Evolutionary conservation across 2,329 filamentous ascomycete genomes (phyloP).

Genomic region (Pseudopithomyces maydicus): DNA sequence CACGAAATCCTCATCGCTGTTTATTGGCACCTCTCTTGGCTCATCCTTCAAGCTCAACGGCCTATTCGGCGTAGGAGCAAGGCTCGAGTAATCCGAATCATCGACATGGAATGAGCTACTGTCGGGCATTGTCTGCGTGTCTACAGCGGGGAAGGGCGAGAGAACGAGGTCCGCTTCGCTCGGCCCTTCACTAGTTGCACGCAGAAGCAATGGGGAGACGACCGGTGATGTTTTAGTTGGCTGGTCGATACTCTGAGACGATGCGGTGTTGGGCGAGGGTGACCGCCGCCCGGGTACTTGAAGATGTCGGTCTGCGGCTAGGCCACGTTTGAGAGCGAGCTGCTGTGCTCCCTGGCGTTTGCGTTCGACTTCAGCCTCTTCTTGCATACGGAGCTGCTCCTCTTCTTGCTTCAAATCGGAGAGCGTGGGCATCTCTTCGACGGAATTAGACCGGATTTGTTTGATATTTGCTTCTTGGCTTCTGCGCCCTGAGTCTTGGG

Average conservation of each 20-base stretch:
- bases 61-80: slow-evolving; percentile 31
- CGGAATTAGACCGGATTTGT: slow-evolving; percentile 27
- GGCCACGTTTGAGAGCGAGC: slow-evolving; percentile 60
- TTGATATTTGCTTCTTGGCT: slow-evolving; percentile 26
- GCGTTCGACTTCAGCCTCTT: slow-evolving; percentile 60
- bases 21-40: slow-evolving; percentile 11
- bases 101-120: slow-evolving; percentile 37
- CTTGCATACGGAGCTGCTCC: slow-evolving; percentile 56
- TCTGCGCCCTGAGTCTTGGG: slow-evolving; percentile 30
- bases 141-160: slow-evolving; percentile 31
- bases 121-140: slow-evolving; percentile 37
- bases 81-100: slow-evolving; percentile 32
- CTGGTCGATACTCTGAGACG: slow-evolving; percentile 14
- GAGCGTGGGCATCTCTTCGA: slow-evolving; percentile 53
- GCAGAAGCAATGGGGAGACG: slow-evolving; percentile 22
- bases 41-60: slow-evolving; percentile 29
- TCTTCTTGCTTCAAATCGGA: slow-evolving; percentile 64
- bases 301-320: slow-evolving; percentile 42
- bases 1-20: slow-evolving; percentile 28
- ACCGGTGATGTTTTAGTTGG: slow-evolving; percentile 17
- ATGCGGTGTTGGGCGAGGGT: slow-evolving; percentile 13
- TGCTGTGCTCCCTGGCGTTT: slow-evolving; percentile 61
- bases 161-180: slow-evolving; percentile 13
- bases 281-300: slow-evolving; percentile 13
- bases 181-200: slow-evolving; percentile 20